A percentile compares a stretch with the other conserved stretches of the same genome.
Conservation (phyloP, 495 filamentous ascomycete species). For the Hyaloscypha finlandica region DNA sequence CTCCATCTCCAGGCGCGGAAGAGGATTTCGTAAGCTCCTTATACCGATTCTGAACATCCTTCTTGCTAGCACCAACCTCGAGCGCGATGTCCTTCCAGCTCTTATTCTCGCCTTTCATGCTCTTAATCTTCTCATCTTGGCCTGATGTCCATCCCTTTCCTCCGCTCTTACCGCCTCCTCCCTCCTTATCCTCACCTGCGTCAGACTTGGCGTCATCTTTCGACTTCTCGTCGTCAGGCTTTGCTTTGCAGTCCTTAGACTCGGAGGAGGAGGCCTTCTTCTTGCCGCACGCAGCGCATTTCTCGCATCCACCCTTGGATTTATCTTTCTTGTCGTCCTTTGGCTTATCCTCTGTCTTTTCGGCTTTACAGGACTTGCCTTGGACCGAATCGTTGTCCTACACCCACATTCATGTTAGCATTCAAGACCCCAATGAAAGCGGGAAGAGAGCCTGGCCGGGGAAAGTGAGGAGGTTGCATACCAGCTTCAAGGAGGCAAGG, state of each 20-base stretch:
- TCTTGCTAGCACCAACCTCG: slow-evolving; percentile 21
- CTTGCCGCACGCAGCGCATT: background rate
- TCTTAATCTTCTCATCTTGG: slow-evolving; percentile 31
- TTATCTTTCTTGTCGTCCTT: slow-evolving; percentile 1
- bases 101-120: slow-evolving; percentile 32
- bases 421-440: background rate
- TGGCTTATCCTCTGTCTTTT: slow-evolving; percentile 15
- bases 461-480: background rate
- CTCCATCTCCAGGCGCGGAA: background rate
- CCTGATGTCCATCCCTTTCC: slow-evolving; percentile 19
- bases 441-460: background rate
- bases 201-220: slow-evolving; percentile 8
- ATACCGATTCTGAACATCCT: slow-evolving; percentile 10
- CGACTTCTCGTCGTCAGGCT: slow-evolving; percentile 3
- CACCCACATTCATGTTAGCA: background rate
- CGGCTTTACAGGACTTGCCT: slow-evolving; percentile 3
- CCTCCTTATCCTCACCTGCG: slow-evolving; percentile 6
- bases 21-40: slow-evolving; percentile 13
- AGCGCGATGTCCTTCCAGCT: slow-evolving; percentile 28
- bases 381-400: slow-evolving; percentile 5
- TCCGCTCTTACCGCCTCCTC: background rate
- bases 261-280: background rate
- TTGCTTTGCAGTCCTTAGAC: background rate
- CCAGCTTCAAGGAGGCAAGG: background rate
- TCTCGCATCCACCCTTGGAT: background rate